Evolutionary conservation across 176 grass and related monocot species (phyloP).

Genomic region (Miscanthus lutarioriparius): DNA sequence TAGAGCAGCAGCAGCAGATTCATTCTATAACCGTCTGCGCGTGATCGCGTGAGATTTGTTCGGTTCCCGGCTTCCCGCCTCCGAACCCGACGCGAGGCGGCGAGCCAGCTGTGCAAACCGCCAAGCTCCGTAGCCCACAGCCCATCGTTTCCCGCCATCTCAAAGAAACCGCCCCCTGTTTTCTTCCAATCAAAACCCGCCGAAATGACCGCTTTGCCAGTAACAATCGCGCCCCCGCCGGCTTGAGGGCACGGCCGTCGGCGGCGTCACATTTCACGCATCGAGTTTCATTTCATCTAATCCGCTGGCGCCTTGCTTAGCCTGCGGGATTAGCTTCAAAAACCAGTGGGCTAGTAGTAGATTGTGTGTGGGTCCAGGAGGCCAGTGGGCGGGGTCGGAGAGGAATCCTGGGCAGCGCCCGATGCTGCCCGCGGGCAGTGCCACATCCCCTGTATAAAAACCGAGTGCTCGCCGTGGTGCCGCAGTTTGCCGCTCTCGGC

Average conservation of each 20-base stretch:
- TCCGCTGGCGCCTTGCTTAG: background rate
- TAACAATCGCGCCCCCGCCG: background rate
- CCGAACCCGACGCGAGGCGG: background rate
- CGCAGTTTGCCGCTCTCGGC: slow-evolving; percentile 58
- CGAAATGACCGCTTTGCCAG: background rate
- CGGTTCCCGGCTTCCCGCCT: background rate
- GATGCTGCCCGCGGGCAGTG: slow-evolving; percentile 39
- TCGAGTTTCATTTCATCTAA: background rate
- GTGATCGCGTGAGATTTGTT: background rate
- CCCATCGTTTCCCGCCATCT: slow-evolving; percentile 28
- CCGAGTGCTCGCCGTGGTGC: background rate
- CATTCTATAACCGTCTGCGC: background rate
- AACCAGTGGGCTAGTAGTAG: background rate
- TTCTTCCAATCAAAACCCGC: background rate
- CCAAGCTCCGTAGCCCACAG: background rate
- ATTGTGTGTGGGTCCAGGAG: background rate
- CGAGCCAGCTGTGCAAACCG: slow-evolving; percentile 15
- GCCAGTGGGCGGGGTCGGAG: slow-evolving; percentile 12
- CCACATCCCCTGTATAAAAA: slow-evolving; percentile 52
- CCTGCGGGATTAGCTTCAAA: background rate
- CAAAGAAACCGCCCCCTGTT: background rate
- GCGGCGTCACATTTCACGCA: background rate
- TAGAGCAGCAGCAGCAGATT: background rate
- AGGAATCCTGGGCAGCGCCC: slow-evolving; percentile 43
- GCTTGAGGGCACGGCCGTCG: slow-evolving; percentile 7